Base-by-base conservation (phyloP, 2,329 filamentous ascomycete genomes). In the Geosmithia putterillii region DNA sequence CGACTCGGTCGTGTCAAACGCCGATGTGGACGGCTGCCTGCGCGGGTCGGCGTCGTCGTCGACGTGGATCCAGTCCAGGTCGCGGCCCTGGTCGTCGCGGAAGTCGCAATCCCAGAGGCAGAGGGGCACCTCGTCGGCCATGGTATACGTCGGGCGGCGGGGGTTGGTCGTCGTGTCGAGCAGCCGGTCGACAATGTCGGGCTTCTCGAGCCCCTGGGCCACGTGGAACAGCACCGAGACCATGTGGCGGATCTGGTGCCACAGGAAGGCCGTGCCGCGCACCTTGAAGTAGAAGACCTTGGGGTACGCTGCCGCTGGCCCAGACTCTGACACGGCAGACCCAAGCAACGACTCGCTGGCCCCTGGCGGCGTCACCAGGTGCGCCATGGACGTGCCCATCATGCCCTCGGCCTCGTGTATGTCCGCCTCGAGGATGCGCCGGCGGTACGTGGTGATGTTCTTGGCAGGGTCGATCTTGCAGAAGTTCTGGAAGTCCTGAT, bases 201-300 rank as follows among this genome's bases (percentile, higher is more conserved):
- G 83, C 22, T 70, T 58, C 60, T 98, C 92, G 15, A 94, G 74
- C 0, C 87, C 80, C 64, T 98, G 92, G 22, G 86, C 92, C 8
- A 96, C 80, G 10, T 92, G 70, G 67, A 98, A 96, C n/a, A 98
- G 69, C 7, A 96, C 70, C 15, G 82, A 78, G n/a, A 94, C 81
- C 77, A 98, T 89, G 66, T 90, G 86, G 20, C 92, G 81, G 51
- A 98, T 94, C 65, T 98, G 92, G 64, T 98, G 92, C 92, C 92
- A 98, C 40, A 98, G 66, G 62, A 98, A 98, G 2, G 89, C 92
- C 7, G 84, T 88, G 18, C 92, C 92, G 51, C 89, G 79, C 36
- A 98, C 79, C 45, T 83, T 81, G 62, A 98, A 94, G 48, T 83
- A 81, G 65, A 94, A 96, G 14, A 95, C 74, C 55, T 86, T 85